These are phyloP conservation scores for Pythium vanterpoolii DNA, from an alignment of 352 stramenopile genomes.

Conservation along the genomic window DNA sequence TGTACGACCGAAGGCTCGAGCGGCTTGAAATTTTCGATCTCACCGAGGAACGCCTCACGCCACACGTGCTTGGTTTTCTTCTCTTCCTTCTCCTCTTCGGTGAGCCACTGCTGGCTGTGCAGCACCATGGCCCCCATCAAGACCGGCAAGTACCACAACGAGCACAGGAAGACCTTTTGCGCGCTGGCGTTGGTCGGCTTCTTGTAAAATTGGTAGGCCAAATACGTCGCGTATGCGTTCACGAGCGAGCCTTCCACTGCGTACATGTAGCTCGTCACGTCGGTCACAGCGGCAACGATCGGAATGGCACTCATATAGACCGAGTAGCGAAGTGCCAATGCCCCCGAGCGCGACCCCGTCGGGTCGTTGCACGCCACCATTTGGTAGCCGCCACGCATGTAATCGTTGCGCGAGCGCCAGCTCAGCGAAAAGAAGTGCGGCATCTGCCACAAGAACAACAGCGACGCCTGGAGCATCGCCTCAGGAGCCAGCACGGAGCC, in stretches of 20 bases:
- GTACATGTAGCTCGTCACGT: constrained; percentile 99
- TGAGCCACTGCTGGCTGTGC: constrained; percentile 92
- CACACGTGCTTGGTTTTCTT: constrained; percentile 52
- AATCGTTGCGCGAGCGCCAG: constrained; percentile 95
- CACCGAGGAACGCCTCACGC: constrained; percentile 70
- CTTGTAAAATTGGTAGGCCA: constrained; percentile 93
- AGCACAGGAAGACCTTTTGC: constrained; percentile 96
- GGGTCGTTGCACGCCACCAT: constrained; percentile 95
- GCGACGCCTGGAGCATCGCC: constrained; percentile 70
- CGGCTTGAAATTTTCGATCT: constrained; percentile 63
- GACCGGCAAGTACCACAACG: constrained; percentile 97
- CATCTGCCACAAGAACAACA: constrained; percentile 99
- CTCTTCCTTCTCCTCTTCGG: constrained; percentile 59
- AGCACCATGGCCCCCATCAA: constrained; percentile 97
- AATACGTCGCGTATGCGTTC: constrained; percentile 95
- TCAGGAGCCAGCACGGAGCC: constrained; percentile 73
- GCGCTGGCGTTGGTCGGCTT: constrained; percentile 94
- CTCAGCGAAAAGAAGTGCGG: constrained; percentile 99
- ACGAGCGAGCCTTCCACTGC: constrained; percentile 94
- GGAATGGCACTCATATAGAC: constrained; percentile 94
- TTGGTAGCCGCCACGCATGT: constrained; percentile 90
- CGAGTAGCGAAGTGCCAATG: constrained; percentile 93
- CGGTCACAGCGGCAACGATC: constrained; percentile 87
- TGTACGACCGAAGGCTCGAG: constrained; percentile 26
- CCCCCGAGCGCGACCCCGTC: constrained; percentile 89